Evolutionary conservation across 768 basidiomycete genomes (phyloP).

Genomic region (Pholiota conissans): DNA sequence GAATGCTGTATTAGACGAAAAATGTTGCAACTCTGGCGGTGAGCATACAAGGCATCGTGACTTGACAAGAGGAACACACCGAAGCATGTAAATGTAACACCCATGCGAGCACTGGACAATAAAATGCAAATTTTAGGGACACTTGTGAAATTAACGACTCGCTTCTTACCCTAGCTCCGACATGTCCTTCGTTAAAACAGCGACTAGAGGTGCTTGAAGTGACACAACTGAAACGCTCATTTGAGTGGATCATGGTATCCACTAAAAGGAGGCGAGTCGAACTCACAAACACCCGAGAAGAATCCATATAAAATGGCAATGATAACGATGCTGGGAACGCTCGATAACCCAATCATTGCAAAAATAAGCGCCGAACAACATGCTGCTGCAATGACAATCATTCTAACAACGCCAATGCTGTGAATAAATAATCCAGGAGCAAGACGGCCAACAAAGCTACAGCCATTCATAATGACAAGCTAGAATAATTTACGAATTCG

Average conservation of each 20-base stretch:
- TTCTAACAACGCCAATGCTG: slow-evolving; percentile 4
- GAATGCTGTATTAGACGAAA: too few relatives aligned
- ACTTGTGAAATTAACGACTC: too few relatives aligned
- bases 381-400: not conserved
- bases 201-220: slow-evolving; percentile 4
- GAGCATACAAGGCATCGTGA: not conserved
- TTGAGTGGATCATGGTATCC: too few relatives aligned
- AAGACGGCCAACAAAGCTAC: slow-evolving; percentile 8
- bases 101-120: not conserved
- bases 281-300: slow-evolving; percentile 6
- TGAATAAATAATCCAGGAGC: slow-evolving; percentile 6
- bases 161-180: slow-evolving; percentile 6
- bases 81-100: not conserved
- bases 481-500: too few relatives aligned
- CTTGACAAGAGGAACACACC: not conserved
- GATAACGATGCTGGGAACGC: not conserved
- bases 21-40: too few relatives aligned
- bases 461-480: slow-evolving; percentile 7
- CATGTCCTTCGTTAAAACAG: slow-evolving; percentile 4
- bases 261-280: not conserved
- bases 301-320: slow-evolving; percentile 8
- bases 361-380: slow-evolving; percentile 3
- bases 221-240: slow-evolving; percentile 10
- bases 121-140: too few relatives aligned
- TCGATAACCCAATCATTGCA: slow-evolving; percentile 5